Evolutionary conservation across 257 asterid species (phyloP), one percentile per base, ranked within the genome.

Genomic region (Lavandula angustifolia): DNA sequence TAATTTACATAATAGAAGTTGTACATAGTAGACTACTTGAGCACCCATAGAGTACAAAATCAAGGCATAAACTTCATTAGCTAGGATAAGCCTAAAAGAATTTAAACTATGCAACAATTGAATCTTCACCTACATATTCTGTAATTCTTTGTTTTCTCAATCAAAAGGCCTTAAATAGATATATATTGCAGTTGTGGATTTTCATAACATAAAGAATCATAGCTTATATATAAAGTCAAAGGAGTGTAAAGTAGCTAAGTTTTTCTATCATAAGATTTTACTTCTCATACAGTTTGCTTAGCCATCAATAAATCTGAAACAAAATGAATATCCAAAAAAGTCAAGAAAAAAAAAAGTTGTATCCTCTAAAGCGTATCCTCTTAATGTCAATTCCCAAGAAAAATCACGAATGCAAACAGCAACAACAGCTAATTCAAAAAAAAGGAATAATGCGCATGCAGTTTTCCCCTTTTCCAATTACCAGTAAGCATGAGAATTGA

Each of bases 401-500:
- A 51, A 33, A 16, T 43, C 13, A 50, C 8, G 60, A 57, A 60
- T 42, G 33, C 55, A n/a, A 14, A 67, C 31, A 51, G 32, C 17
- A 12, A 8, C 50, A 41, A 60, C 0, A 54, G 50, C 38, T 18
- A n/a, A n/a, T n/a, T n/a, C n/a, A n/a, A n/a, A n/a, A 3, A 35
- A 17, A 55, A 54, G 41, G n/a, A 7, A 12, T 12, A 10, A 58
- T 5, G 22, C 56, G 47, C 12, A 10, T 50, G 33, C 48, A 61
- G 62, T 12, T 69, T 9, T 12, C 31, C 37, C 10, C 38, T 66
- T 48, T 22, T 44, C 22, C 50, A 8, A 69, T 75, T 85, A 92
- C 97, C 97, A 17, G 88, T 92, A 17, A 92, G 89, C 95, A 83
- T 87, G 71, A 92, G 82, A 71, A 89, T 85, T 3, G 99, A 89